Base-by-base conservation (phyloP, 352 stramenopile genomes). In the Phytophthora melonis region DNA sequence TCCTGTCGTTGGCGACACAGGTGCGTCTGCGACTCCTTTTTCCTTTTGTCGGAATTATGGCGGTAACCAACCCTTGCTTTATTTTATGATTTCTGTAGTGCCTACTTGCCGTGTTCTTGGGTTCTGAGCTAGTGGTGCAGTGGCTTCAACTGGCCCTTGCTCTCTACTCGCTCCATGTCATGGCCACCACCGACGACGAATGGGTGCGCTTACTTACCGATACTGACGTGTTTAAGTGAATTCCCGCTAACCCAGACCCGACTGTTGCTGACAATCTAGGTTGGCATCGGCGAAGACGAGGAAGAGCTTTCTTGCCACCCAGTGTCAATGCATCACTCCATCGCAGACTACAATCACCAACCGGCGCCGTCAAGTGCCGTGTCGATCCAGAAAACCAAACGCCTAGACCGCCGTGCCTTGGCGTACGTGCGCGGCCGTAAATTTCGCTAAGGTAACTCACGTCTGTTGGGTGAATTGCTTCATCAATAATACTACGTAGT, bases 91-190 rank as follows among this genome's bases (percentile, higher is more conserved):
- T 34, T 56, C 41, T 70, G 18, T 55, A 96, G 84, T 94, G 87
- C 32, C 58, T 96, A 5, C 90, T 91, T 43, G 87, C 88, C 10
- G 87, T 96, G 8, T 96, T 94, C 71, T 65, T 96, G 1, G 90
- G 90, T 7, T 93, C 90, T 1, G 87, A 95, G 60, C 72, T 95
- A 25, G 61, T 96, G 11, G 88, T 97, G 13, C 90, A 97, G 66
- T 97, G 90, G 90, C 80, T 93, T 23, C 90, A 97, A 34, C 78
- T 95, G 56, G 82, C 88, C 1, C 52, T 97, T 16, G 90, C 90
- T n/a, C 81, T 97, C 2, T 95, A 95, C 66, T 95, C 90, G 7
- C 61, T 97, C 14, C 85, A 97, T 63, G 73, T 85, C 52, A 94
- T 95, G 86, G 84, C 89, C 11, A 73, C 79, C 11, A 81, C 77